Conservation (phyloP, 2,329 filamentous ascomycete genomes). For the Scedosporium apiospermum region DNA sequence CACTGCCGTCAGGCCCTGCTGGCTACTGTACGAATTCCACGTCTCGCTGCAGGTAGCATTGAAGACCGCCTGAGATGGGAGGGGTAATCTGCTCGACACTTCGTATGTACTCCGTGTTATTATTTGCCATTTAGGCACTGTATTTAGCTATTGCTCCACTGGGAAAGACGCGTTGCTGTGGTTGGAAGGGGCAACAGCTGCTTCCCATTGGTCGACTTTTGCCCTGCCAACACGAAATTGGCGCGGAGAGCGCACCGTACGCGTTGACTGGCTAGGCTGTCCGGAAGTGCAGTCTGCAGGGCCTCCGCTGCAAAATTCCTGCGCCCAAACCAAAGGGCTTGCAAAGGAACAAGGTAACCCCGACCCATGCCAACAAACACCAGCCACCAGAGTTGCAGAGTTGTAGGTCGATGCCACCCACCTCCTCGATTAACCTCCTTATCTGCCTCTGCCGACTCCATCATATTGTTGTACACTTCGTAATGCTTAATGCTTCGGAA, state of each 20-base stretch:
- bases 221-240: conserved; percentile 2
- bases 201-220: not conserved
- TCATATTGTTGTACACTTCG: conserved; percentile 3
- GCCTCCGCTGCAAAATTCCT: not conserved
- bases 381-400: conserved; percentile 3
- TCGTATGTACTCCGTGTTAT: not conserved
- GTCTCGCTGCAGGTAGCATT: not conserved
- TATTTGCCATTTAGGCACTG: not conserved
- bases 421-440: conserved; percentile 4
- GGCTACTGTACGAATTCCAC: not conserved
- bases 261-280: not conserved
- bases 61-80: not conserved
- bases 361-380: conserved; percentile 1
- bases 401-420: not conserved
- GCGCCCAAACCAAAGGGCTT: not conserved
- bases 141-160: not conserved
- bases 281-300: not conserved
- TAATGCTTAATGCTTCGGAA: not conserved
- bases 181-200: not conserved
- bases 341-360: not conserved
- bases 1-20: no score
- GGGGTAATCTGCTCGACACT: not conserved
- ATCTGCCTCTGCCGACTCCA: not conserved
- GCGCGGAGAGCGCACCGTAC: not conserved
- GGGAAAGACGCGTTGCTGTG: not conserved